Conservation (phyloP, 495 filamentous ascomycete species). For the Hypomontagnella submonticulosa region DNA sequence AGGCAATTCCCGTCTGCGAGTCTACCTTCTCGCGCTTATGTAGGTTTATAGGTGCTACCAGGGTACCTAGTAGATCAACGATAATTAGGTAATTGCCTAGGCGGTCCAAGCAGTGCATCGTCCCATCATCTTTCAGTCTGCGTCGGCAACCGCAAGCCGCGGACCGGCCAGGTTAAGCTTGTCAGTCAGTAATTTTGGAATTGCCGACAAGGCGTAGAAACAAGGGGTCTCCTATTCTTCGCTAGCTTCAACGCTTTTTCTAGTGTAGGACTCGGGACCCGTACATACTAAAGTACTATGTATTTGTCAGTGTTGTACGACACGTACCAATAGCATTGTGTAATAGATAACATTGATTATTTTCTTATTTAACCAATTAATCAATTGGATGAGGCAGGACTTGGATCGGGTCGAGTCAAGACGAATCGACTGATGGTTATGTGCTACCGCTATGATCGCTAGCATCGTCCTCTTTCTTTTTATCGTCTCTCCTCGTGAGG, state of each 20-base stretch:
- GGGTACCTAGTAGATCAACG: too few relatives aligned
- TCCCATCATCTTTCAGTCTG: too few relatives aligned
- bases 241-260: not conserved
- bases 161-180: too few relatives aligned
- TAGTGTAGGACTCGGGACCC: constrained; percentile 1
- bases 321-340: not conserved
- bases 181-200: not conserved
- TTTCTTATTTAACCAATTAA: constrained; percentile 1
- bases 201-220: constrained; percentile 7
- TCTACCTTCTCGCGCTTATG: too few relatives aligned
- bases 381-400: constrained; percentile 5
- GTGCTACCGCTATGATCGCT: constrained; percentile 23
- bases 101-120: too few relatives aligned
- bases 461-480: constrained; percentile 53
- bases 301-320: not conserved
- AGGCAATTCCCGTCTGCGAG: too few relatives aligned
- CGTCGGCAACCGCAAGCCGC: too few relatives aligned
- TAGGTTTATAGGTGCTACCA: too few relatives aligned
- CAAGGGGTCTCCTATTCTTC: not conserved
- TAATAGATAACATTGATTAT: not conserved
- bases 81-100: too few relatives aligned
- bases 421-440: constrained; percentile 2
- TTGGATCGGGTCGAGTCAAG: not conserved
- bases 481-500: constrained; percentile 58
- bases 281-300: too few relatives aligned